Evolutionary conservation across 2,329 filamentous ascomycete species (phyloP).

Genomic region (Fusarium xylarioides): DNA sequence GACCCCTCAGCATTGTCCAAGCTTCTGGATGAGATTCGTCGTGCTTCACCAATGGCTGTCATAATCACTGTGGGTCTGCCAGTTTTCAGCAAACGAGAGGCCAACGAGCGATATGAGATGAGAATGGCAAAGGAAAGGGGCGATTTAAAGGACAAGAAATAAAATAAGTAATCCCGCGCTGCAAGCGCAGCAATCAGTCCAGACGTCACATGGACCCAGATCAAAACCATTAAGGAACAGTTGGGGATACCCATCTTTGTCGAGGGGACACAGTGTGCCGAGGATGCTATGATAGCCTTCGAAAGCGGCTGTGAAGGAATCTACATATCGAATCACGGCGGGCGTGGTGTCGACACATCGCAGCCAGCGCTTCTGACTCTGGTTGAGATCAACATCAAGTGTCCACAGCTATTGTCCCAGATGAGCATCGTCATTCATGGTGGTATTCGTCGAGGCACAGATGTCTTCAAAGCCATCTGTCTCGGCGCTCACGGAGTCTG

Average conservation of each 20-base stretch:
- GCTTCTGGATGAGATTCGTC: background rate
- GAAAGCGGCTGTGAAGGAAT: background rate
- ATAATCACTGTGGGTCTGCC: background rate
- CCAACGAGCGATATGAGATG: background rate
- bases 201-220: rapidly evolving
- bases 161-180: background rate
- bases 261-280: rapidly evolving
- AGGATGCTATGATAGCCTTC: rapidly evolving
- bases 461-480: background rate
- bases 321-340: background rate
- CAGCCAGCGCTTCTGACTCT: background rate
- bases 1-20: background rate
- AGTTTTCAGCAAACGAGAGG: background rate
- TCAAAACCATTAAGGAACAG: rapidly evolving
- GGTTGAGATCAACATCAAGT: background rate
- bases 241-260: background rate
- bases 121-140: background rate
- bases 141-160: rapidly evolving
- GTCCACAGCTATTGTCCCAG: rapidly evolving
- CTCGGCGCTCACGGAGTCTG: background rate
- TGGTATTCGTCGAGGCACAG: background rate
- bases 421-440: rapidly evolving
- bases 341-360: background rate
- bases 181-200: background rate
- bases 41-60: background rate